These are phyloP conservation scores for Didymella lethalis DNA, from an alignment of 2,329 filamentous ascomycete genomes.

Conservation along the genomic window DNA sequence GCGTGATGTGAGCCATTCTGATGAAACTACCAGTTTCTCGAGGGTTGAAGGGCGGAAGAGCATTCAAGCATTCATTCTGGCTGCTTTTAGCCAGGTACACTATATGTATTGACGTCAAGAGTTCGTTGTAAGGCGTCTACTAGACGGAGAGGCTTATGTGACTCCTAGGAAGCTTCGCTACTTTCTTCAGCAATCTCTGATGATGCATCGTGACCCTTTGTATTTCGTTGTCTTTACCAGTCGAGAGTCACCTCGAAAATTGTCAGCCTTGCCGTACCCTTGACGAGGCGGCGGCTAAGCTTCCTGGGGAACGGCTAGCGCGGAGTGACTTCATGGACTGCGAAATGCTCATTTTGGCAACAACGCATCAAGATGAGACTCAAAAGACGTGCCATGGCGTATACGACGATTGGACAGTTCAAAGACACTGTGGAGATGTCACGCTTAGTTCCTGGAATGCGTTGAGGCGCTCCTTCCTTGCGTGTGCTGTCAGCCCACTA, in stretches of 20 bases:
- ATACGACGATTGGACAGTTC: background rate
- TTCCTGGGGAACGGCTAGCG: conserved; percentile 39
- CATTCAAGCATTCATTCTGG: background rate
- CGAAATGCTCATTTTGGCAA: conserved; percentile 22
- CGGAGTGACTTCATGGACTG: conserved; percentile 23
- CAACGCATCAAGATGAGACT: conserved; percentile 1
- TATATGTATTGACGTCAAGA: conserved; percentile 22
- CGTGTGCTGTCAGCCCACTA: conserved; percentile 35
- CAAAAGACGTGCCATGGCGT: background rate
- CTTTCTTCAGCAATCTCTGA: background rate
- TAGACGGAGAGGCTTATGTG: background rate
- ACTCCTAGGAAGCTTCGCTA: background rate
- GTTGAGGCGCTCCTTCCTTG: conserved; percentile 13
- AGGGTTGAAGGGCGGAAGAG: too few species aligned
- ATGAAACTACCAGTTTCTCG: background rate
- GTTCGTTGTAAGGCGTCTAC: background rate
- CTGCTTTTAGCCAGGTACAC: conserved; percentile 2
- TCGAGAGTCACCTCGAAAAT: background rate
- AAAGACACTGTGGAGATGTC: background rate
- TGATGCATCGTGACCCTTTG: background rate
- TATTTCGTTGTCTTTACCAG: background rate
- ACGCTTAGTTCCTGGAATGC: conserved; percentile 15
- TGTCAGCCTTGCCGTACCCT: conserved; percentile 19
- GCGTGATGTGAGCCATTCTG: conserved; percentile 14
- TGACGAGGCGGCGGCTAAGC: conserved; percentile 40